Base-by-base conservation (phyloP, 202 grass and related monocot genomes). In the Hordeum pubiflorum region DNA sequence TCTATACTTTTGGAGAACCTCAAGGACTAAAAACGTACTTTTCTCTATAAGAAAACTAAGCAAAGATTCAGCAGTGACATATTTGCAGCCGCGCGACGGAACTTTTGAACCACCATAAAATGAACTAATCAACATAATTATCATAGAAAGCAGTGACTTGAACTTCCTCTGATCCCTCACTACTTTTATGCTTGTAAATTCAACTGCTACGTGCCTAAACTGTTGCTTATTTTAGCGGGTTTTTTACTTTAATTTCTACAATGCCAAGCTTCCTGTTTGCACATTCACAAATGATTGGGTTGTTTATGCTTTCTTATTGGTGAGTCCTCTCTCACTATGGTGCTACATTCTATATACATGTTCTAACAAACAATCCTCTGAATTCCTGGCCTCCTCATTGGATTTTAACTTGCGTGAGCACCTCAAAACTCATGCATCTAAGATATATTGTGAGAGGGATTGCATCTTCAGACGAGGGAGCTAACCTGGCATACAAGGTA, bases 341-440 rank as follows among this genome's bases (percentile, higher is more conserved):
- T 33, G 34, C 1, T 26, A 4, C 24, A n/a, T 76, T 76, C 64
- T 24, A 27, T 27, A 27, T 37, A 11, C 57, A 52, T 73, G 17
- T 67, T 74, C 5, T 78, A 50, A 85, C 65, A 78, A 78, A 74
- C 11, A 40, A n/a, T 66, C 5, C 15, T 81, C 13, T 82, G 37
- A 66, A 83, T 76, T 89, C 64, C 75, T 94, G 94, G 94, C 94
- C 59, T 97, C 94, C 91, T 89, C 91, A 27, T 27, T 27, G 26
- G 94, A 94, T 97, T 97, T 94, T 85, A 97, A 94, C 71, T 70
- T 97, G 21, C 84, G 87, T 59, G 86, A 89, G 1, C 94, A 97
- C 82, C 79, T 92, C 64, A 88, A 83, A 69, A 94, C 89, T 22
- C 94, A 97, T 72, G 81, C 88, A 9, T 38, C 37, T 38, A 38